Percentiles rank a stretch among this genome's conserved stretches.
These are phyloP conservation scores for Karstenula rhodostoma DNA, from an alignment of 2,329 filamentous ascomycete species.

Conservation along the genomic window DNA sequence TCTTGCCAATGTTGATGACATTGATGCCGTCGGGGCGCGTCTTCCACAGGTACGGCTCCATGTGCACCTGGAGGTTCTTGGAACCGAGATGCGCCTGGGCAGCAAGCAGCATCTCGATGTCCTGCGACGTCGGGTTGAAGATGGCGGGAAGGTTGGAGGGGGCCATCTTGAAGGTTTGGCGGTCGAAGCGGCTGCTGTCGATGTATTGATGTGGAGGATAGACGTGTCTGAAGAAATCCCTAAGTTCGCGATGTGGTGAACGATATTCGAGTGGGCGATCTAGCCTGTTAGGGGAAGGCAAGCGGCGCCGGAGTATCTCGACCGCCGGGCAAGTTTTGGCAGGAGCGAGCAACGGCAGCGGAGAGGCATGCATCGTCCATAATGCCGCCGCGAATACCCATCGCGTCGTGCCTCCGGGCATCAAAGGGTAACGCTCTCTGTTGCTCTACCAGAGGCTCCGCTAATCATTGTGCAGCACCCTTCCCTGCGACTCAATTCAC, in stretches of 20 bases:
- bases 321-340: slow-evolving; percentile 28
- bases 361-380: slow-evolving; percentile 18
- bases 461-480: slow-evolving; percentile 23
- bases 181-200: slow-evolving; percentile 34
- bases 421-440: slow-evolving; percentile 39
- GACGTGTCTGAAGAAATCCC: slow-evolving; percentile 23
- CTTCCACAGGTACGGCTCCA: slow-evolving; percentile 99
- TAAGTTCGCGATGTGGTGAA: slow-evolving; percentile 31
- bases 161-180: slow-evolving; percentile 76
- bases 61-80: slow-evolving; percentile 99
- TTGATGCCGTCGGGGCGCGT: slow-evolving; percentile 98
- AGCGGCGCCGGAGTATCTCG: slow-evolving; percentile 21
- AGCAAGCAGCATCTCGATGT: slow-evolving; percentile 99
- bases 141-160: slow-evolving; percentile 90
- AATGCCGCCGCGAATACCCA: slow-evolving; percentile 60
- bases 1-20: slow-evolving; percentile 99
- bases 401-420: slow-evolving; percentile 53
- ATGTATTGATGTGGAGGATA: slow-evolving; percentile 25
- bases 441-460: neutral
- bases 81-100: slow-evolving; percentile 95
- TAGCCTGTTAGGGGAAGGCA: slow-evolving; percentile 14
- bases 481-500: slow-evolving; percentile 51
- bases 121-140: slow-evolving; percentile 97
- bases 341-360: slow-evolving; percentile 5
- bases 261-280: slow-evolving; percentile 15